Evolutionary conservation across 257 asterid species (phyloP).

Genomic region (Marsdenia floribunda): DNA sequence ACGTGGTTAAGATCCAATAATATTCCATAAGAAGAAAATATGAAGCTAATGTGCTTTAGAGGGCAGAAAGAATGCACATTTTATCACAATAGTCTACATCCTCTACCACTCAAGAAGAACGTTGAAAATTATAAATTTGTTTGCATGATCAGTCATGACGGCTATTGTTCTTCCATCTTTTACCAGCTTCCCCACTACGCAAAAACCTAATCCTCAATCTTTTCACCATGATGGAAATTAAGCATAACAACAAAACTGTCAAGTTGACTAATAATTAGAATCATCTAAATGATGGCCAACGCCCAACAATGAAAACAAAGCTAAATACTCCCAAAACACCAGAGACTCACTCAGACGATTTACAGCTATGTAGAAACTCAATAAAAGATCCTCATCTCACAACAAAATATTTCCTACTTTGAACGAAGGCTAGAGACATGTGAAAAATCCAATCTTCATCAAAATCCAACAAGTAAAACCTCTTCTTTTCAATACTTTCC

Average conservation of each 20-base stretch:
- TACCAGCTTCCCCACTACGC: not conserved
- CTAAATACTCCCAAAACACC: not conserved
- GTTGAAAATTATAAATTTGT: not conserved
- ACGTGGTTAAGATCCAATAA: no score
- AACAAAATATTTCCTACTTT: not conserved
- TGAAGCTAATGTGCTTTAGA: not conserved
- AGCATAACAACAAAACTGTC: not conserved
- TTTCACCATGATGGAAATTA: not conserved
- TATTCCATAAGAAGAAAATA: not conserved
- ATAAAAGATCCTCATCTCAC: not conserved
- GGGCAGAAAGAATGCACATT: not conserved
- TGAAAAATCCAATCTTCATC: conserved; percentile 3
- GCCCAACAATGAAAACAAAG: not conserved
- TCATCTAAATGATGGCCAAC: not conserved
- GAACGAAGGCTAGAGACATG: not conserved
- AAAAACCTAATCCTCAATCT: not conserved
- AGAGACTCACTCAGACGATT: not conserved
- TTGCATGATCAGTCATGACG: not conserved
- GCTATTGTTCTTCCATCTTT: not conserved
- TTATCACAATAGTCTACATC: not conserved
- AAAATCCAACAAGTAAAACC: not conserved
- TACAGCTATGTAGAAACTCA: not conserved
- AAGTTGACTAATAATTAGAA: not conserved
- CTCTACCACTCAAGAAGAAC: not conserved
- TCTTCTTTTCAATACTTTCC: not conserved